Conservation (phyloP, 768 basidiomycete species). For the Boletus rufocinnamomeus region DNA sequence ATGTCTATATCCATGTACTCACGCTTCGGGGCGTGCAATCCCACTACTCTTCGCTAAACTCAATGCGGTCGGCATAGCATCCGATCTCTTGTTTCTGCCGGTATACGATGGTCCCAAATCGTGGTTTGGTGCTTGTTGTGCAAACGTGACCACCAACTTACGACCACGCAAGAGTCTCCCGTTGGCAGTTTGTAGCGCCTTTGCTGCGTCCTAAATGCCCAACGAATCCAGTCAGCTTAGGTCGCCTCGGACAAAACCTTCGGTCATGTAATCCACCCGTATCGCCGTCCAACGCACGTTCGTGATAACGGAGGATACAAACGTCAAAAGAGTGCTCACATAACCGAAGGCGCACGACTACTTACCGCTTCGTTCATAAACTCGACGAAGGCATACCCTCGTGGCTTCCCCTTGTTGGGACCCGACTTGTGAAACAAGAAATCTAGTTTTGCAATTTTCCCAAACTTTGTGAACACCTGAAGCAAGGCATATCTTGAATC, state of each 20-base stretch:
- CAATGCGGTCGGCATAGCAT: conserved; percentile 78
- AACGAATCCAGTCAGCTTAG: conserved; percentile 25
- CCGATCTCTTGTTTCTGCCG: conserved; percentile 46
- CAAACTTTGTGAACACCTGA: conserved; percentile 88
- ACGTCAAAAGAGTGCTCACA: conserved; percentile 29
- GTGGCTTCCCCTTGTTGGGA: conserved; percentile 83
- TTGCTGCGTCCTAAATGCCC: conserved; percentile 74
- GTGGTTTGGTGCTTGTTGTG: conserved; percentile 73
- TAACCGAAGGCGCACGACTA: conserved; percentile 30
- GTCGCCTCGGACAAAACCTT: conserved; percentile 17
- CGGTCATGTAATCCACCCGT: conserved; percentile 20
- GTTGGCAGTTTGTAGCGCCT: conserved; percentile 71
- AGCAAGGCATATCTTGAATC: conserved; percentile 75
- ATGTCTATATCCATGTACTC: conserved; percentile 16
- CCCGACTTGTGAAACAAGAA: conserved; percentile 96
- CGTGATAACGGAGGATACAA: conserved; percentile 23
- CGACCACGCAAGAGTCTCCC: conserved; percentile 84
- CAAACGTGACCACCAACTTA: conserved; percentile 88
- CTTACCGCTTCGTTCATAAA: conserved; percentile 79
- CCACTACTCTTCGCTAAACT: conserved; percentile 81
- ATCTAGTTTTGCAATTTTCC: conserved; percentile 90
- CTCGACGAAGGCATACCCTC: conserved; percentile 95
- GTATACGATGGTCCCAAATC: conserved; percentile 35
- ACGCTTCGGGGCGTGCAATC: conserved; percentile 52
- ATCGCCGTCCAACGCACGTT: conserved; percentile 23